phyloP scores from a whole-genome alignment of 2,329 filamentous ascomycete species.

The Diaporthe vexans region DNA sequence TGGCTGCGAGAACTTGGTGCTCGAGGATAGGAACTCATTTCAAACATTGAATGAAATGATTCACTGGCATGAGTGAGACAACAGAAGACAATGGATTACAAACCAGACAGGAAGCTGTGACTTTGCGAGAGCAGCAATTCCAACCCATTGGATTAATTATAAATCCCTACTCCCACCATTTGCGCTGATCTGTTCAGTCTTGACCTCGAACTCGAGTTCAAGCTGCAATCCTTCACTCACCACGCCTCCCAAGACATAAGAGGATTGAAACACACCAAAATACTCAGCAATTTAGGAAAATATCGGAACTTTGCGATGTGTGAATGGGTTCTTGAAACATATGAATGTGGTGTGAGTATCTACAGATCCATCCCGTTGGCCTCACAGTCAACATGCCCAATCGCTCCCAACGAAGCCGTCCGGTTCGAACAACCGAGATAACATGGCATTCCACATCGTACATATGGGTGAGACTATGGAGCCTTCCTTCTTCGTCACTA shows the following conservation, averaged over 20 bases:
- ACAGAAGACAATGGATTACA: neutral
- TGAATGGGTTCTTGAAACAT: neutral
- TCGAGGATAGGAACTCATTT: too few relatives aligned
- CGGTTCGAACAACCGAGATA: neutral
- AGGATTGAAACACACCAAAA: neutral
- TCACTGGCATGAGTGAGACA: neutral
- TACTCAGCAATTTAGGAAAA: neutral
- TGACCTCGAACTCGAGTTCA: neutral
- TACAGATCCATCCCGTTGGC: too few relatives aligned
- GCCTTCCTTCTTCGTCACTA: neutral
- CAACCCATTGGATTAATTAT: neutral
- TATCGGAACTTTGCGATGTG: neutral
- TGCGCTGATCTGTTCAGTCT: neutral
- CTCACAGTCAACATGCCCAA: too few relatives aligned
- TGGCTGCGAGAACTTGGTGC: too few relatives aligned
- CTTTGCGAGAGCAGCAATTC: neutral
- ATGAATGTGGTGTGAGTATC: constrained; percentile 34
- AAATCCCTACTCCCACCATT: neutral
- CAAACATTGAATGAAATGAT: neutral
- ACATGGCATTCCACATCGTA: too few relatives aligned
- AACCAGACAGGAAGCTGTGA: neutral
- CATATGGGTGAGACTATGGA: fast-evolving
- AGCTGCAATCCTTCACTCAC: neutral
- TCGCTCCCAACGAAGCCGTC: neutral
- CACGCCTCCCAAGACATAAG: neutral